Base-by-base conservation (phyloP, 176 grass and related monocot genomes). In the Phyllostachys edulis region DNA sequence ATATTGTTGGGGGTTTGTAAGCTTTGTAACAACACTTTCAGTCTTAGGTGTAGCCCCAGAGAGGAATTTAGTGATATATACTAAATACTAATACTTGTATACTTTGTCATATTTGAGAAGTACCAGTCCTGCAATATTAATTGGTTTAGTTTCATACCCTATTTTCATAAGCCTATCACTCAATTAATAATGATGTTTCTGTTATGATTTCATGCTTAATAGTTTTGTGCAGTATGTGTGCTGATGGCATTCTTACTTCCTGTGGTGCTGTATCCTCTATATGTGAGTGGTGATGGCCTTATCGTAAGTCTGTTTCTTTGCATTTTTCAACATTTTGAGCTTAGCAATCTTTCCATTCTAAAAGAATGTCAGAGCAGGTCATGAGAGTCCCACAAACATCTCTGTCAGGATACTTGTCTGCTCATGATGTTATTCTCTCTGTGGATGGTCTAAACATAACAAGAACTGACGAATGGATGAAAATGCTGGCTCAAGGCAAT, bases 221-320 rank as follows among this genome's bases (percentile, higher is more conserved):
- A 98, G 93, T 79, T 98, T 51, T 98, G 87, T 92, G 87, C 87
- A 90, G 89, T 85, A 68, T 98, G 96, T 86, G 11, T 67, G 40
- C 73, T 98, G 44, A 75, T 83, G 72, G 51, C 82, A 75, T 56
- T 92, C 61, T 90, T 81, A 69, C 93, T 98, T 87, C 93, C 96
- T 60, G 41, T 90, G 69, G 61, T 87, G 40, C 79, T 98, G 71
- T 86, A 42, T 88, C 96, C 96, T 85, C 76, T 94, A 55, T 95
- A 90, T 78, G 9, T 69, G 52, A 90, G 71, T 73, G 83, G 85
- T 71, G 89, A 98, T 90, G 89, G 93, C 50, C 91, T 94, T 85
- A 83, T 92, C 69, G 96, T 94, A 91, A 88, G 90, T 91, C 65
- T 82, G 65, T 80, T 59, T 83, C 55, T 74, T 75, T 75, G 45